Evolutionary conservation across 345 rosid species (phyloP).

Genomic region (Eucalyptus sp.): DNA sequence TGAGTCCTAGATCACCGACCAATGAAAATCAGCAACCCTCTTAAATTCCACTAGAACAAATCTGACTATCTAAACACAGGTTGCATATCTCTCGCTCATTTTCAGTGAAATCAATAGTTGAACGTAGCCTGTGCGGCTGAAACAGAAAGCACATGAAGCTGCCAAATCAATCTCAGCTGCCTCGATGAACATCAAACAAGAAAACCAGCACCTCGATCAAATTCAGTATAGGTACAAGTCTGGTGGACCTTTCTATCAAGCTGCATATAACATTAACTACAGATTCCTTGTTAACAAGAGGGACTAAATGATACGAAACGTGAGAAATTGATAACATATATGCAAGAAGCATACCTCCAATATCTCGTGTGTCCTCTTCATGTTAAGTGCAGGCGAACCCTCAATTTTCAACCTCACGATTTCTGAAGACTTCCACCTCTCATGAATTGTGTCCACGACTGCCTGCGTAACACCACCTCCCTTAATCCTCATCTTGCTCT

Average conservation of each 20-base stretch:
- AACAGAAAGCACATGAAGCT: neutral
- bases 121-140: neutral
- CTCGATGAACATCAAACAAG: neutral
- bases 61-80: neutral
- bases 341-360: conserved; percentile 57
- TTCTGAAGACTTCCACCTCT: conserved; percentile 71
- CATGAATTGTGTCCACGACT: conserved; percentile 61
- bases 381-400: conserved; percentile 80
- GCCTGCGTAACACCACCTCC: conserved; percentile 69
- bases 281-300: neutral
- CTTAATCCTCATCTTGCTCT: conserved; percentile 45
- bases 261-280: neutral
- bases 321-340: neutral
- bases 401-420: conserved; percentile 79
- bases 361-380: conserved; percentile 85
- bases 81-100: neutral
- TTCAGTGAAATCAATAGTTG: neutral
- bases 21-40: neutral
- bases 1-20: neutral
- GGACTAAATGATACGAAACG: neutral
- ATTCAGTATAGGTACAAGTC: neutral
- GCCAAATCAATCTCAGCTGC: neutral
- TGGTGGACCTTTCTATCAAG: neutral
- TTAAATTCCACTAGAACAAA: neutral
- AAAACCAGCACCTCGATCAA: neutral